Conservation (phyloP, 495 filamentous ascomycete species). For the Talaromyces wortmannii region DNA sequence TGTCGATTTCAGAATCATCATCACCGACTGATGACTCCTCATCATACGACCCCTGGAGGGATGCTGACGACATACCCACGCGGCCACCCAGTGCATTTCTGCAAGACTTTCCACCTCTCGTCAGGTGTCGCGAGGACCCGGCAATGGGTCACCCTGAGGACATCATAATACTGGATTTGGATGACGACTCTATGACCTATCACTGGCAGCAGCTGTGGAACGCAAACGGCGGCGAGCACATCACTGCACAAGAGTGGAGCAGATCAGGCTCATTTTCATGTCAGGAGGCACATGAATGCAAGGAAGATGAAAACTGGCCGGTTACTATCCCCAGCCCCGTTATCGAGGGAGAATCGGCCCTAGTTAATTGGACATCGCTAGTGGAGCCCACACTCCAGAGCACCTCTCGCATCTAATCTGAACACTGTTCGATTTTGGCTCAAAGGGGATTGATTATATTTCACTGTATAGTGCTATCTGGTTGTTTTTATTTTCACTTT, state of each 20-base stretch:
- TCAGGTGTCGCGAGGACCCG: conserved; percentile 2
- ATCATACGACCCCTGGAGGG: background rate
- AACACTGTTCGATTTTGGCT: background rate
- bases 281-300: background rate
- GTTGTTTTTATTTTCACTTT: background rate
- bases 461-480: background rate
- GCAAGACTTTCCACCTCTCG: background rate
- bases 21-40: background rate
- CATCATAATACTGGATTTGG: background rate
- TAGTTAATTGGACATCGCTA: background rate
- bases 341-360: background rate
- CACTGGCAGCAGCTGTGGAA: background rate
- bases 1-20: background rate
- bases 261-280: background rate
- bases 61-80: conserved; percentile 1
- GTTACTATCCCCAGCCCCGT: background rate
- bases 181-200: background rate
- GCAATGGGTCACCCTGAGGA: conserved; percentile 1
- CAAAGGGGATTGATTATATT: background rate
- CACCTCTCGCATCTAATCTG: background rate
- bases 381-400: background rate
- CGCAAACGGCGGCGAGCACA: background rate
- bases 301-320: background rate
- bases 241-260: background rate
- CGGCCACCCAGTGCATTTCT: background rate